phyloP scores from a whole-genome alignment of 2,329 filamentous ascomycete genomes.

The Trichoderma sp. region DNA sequence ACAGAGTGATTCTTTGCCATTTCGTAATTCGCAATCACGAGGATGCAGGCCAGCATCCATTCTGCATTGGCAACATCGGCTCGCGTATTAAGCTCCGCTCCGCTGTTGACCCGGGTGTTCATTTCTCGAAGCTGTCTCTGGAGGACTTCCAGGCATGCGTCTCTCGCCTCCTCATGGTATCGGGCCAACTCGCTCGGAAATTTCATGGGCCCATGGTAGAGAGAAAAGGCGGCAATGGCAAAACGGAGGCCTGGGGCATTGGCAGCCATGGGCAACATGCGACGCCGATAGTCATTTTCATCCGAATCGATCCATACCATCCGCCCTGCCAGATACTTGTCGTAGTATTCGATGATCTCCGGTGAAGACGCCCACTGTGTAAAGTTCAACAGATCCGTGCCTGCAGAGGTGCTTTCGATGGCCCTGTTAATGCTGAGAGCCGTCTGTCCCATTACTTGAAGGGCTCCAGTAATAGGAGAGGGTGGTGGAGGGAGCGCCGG shows the following conservation, averaged over 20 bases:
- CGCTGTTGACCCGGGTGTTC: conserved; percentile 26
- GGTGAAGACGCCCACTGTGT: conserved; percentile 23
- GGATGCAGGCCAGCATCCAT: conserved; percentile 32
- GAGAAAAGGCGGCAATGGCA: conserved; percentile 30
- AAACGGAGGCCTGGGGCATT: conserved; percentile 29
- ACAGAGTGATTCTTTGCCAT: conserved; percentile 28
- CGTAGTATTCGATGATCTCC: conserved; percentile 31
- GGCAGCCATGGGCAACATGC: conserved; percentile 28
- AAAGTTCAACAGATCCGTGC: conserved; percentile 18
- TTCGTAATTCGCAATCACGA: conserved; percentile 33
- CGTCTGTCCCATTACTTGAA: neutral
- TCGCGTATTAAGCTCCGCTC: conserved; percentile 24
- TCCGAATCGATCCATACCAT: conserved; percentile 34
- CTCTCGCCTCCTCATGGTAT: conserved; percentile 29
- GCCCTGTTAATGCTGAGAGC: neutral
- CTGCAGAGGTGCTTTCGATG: neutral
- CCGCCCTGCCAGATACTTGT: conserved; percentile 29
- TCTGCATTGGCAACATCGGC: conserved; percentile 29
- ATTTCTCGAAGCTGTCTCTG: conserved; percentile 26
- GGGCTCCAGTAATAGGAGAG: neutral
- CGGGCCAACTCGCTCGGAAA: conserved; percentile 24
- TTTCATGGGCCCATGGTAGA: conserved; percentile 28
- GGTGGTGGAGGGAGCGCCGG: neutral
- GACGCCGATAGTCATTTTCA: conserved; percentile 30
- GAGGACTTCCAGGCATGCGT: conserved; percentile 29